These are phyloP conservation scores for Theobroma cacao DNA, from an alignment of 345 rosid species.

Conservation along the genomic window DNA sequence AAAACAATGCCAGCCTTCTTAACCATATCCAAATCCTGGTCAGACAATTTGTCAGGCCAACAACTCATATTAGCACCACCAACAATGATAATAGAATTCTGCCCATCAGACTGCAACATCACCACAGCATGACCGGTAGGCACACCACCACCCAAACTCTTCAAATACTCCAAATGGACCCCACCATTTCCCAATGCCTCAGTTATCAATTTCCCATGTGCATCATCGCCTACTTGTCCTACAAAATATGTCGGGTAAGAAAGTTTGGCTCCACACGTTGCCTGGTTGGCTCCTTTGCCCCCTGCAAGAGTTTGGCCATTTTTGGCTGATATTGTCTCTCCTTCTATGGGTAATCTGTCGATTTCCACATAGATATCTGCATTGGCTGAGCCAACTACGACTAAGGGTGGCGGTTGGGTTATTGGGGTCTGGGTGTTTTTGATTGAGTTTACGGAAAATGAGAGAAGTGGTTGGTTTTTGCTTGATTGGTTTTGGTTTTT, in stretches of 20 bases:
- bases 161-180: constrained; percentile 57
- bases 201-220: constrained; percentile 65
- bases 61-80: constrained; percentile 86
- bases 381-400: constrained; percentile 91
- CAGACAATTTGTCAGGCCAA: constrained; percentile 64
- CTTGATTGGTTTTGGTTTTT: not conserved
- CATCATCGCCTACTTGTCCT: constrained; percentile 84
- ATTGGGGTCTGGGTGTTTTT: constrained; percentile 22
- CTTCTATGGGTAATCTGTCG: constrained; percentile 69
- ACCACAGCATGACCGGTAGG: constrained; percentile 99
- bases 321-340: constrained; percentile 83
- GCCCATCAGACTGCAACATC: constrained; percentile 86
- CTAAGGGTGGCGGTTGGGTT: constrained; percentile 52
- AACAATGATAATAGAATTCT: constrained; percentile 88
- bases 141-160: constrained; percentile 34
- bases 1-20: constrained; percentile 82
- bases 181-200: constrained; percentile 64
- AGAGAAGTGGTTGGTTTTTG: constrained; percentile 28
- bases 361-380: constrained; percentile 85
- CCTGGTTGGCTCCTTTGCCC: constrained; percentile 97
- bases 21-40: constrained; percentile 58
- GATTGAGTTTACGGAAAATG: constrained; percentile 32
- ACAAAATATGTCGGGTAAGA: constrained; percentile 61
- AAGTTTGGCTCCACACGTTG: constrained; percentile 78
- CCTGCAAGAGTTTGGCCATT: constrained; percentile 79